phyloP scores from a whole-genome alignment of 352 stramenopile species.

The Phytopythium ostracodes region DNA sequence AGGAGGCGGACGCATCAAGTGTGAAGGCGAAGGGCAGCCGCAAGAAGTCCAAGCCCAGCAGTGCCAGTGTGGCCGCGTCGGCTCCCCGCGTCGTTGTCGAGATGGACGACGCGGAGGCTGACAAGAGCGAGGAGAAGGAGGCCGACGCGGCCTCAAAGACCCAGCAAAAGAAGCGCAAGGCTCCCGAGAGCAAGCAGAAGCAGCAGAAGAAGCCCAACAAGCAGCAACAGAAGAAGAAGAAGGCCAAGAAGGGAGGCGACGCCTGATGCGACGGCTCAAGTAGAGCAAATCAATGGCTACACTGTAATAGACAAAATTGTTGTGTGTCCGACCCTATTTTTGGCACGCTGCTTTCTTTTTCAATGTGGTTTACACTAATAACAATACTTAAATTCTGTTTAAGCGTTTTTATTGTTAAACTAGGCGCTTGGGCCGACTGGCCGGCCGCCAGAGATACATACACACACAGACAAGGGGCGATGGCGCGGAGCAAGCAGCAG shows the following conservation, averaged over 20 bases:
- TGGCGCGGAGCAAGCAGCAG: constrained; percentile 36
- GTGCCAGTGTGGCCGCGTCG: constrained; percentile 21
- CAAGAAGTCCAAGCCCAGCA: constrained; percentile 21
- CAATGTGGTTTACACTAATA: too few species aligned
- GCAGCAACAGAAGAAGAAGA: constrained; percentile 23
- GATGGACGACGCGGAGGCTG: constrained; percentile 29
- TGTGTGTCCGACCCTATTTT: too few species aligned
- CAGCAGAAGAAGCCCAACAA: constrained; percentile 23
- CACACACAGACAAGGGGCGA: constrained; percentile 5
- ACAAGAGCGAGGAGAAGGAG: constrained; percentile 11
- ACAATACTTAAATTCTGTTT: too few species aligned
- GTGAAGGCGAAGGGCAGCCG: constrained; percentile 41
- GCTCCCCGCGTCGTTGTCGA: constrained; percentile 71
- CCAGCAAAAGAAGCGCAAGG: constrained; percentile 13
- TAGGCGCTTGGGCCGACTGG: background rate
- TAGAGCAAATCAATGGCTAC: background rate
- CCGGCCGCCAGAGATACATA: background rate
- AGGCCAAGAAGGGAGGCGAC: constrained; percentile 19
- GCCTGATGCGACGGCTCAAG: background rate
- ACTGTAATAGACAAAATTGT: background rate
- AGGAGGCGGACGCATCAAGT: constrained; percentile 14
- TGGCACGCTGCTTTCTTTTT: background rate
- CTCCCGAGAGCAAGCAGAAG: constrained; percentile 15
- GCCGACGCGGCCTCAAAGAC: background rate
- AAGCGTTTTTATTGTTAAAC: background rate